Percentiles rank a stretch among this genome's conserved stretches.
phyloP scores from a whole-genome alignment of 2,329 filamentous ascomycete genomes.

The Colletotrichum cordylinicola region DNA sequence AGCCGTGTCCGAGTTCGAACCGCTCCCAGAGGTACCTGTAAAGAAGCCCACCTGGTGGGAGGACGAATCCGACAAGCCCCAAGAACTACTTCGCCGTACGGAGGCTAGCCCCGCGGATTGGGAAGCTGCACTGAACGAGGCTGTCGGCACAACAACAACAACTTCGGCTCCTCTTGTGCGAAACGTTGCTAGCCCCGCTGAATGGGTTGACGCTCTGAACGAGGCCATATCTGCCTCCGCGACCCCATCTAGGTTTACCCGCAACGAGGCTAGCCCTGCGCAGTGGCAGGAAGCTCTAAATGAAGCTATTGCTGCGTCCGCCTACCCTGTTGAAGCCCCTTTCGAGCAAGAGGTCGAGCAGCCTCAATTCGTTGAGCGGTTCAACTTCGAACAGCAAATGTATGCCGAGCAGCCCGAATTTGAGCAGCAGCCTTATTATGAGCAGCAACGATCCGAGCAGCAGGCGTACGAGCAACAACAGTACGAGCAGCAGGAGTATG shows the following conservation, averaged over 20 bases:
- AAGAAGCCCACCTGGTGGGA: conserved; percentile 20
- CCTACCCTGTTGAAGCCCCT: background rate
- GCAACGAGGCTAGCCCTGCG: conserved; percentile 7
- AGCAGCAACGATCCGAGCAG: background rate
- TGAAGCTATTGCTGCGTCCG: conserved; percentile 14
- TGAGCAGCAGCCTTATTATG: background rate
- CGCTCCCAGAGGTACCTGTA: background rate
- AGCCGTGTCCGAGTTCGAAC: conserved; percentile 7
- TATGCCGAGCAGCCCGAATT: background rate
- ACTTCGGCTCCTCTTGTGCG: background rate
- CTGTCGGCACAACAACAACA: background rate
- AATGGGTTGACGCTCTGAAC: conserved; percentile 23
- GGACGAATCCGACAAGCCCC: background rate
- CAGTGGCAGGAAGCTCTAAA: conserved; percentile 22
- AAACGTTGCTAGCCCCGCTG: background rate
- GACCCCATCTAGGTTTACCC: background rate
- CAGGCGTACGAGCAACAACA: background rate
- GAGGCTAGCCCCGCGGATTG: conserved; percentile 19
- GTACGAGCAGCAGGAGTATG: background rate
- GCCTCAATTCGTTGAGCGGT: background rate
- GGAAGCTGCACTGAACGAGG: conserved; percentile 13
- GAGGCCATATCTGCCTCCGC: background rate
- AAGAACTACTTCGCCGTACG: background rate
- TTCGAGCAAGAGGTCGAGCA: background rate
- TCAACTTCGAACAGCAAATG: background rate